Evolutionary conservation across 768 basidiomycete genomes (phyloP).

Genomic region (Calocybe cyanea): DNA sequence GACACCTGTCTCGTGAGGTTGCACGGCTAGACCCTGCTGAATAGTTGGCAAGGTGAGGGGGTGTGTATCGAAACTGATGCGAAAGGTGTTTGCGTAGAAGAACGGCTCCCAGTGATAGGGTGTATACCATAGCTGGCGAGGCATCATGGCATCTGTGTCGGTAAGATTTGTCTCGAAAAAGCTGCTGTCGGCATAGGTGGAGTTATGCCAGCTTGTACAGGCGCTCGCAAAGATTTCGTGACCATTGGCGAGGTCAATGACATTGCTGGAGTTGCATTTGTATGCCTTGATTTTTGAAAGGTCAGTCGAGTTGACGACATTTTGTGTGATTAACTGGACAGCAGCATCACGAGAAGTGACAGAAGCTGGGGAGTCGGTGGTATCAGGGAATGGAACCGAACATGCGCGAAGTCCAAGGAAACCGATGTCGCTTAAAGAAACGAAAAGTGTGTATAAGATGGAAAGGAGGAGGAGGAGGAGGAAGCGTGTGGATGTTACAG

Average conservation of each 20-base stretch:
- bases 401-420: conserved; percentile 17
- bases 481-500: conserved; percentile 13
- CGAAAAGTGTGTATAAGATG: conserved; percentile 10
- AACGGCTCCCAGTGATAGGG: not conserved
- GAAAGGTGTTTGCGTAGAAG: conserved; percentile 12
- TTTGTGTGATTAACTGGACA: conserved; percentile 1
- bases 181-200: conserved; percentile 18
- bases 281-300: conserved; percentile 8
- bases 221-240: conserved; percentile 5
- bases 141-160: conserved; percentile 21
- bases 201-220: conserved; percentile 20
- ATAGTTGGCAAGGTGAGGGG: conserved; percentile 8
- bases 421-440: conserved; percentile 15
- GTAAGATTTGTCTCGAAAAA: conserved; percentile 19
- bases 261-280: conserved; percentile 7
- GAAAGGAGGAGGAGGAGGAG: conserved; percentile 17
- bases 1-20: conserved; percentile 15
- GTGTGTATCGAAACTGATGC: conserved; percentile 7
- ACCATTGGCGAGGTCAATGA: conserved; percentile 6
- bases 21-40: conserved; percentile 13
- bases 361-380: conserved; percentile 18
- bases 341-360: conserved; percentile 12
- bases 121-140: conserved; percentile 10
- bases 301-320: conserved; percentile 13
- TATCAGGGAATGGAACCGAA: conserved; percentile 9